A percentile compares a stretch with the other conserved stretches of the same genome.
These are phyloP conservation scores for Fusarium verticillioides DNA, from an alignment of 2,329 filamentous ascomycete species.

Conservation along the genomic window DNA sequence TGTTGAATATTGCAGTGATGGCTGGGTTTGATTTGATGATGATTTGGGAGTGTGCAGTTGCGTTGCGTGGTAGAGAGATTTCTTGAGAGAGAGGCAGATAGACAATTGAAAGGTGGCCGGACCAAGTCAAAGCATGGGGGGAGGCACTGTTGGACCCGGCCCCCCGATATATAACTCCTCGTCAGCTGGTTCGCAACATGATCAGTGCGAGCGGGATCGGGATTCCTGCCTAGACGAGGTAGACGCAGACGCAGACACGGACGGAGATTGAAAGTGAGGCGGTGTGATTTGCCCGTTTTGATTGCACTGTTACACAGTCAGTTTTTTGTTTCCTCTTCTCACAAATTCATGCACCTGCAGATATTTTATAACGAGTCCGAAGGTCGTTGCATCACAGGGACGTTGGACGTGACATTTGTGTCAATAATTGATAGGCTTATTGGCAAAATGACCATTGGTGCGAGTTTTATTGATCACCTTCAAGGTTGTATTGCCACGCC, in stretches of 20 bases:
- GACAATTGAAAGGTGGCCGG: background rate
- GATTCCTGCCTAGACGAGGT: slow-evolving; percentile 32
- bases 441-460: background rate
- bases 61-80: background rate
- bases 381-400: slow-evolving; percentile 1
- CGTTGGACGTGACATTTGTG: background rate
- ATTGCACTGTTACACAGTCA: slow-evolving; percentile 20
- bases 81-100: background rate
- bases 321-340: background rate
- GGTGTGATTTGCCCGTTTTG: slow-evolving; percentile 23
- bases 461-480: background rate
- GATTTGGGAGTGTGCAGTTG: background rate
- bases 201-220: slow-evolving; percentile 7
- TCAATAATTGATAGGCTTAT: background rate
- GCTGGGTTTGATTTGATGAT: background rate
- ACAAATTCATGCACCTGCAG: slow-evolving; percentile 1
- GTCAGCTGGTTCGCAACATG: slow-evolving; percentile 36
- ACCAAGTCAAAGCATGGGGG: background rate
- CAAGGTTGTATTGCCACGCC: background rate
- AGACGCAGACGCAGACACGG: background rate
- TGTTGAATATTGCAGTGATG: background rate
- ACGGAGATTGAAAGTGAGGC: slow-evolving; percentile 14
- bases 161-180: slow-evolving; percentile 23
- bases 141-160: background rate
- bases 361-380: background rate